Evolutionary conservation across 2,329 filamentous ascomycete genomes (phyloP).

Genomic region (Aureobasidium sp.): DNA sequence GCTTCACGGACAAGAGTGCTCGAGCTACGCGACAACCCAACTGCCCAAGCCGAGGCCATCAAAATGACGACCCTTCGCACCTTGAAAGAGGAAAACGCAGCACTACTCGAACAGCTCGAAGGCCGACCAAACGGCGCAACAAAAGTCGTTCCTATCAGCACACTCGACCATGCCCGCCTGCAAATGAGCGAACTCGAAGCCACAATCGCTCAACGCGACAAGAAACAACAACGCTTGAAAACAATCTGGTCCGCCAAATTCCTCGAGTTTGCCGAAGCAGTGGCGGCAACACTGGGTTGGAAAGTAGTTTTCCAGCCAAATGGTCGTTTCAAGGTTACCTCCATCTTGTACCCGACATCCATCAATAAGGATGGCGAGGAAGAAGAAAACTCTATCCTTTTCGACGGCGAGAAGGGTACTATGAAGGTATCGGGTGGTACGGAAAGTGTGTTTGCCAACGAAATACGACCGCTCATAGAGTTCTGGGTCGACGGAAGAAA

Average conservation of each 20-base stretch:
- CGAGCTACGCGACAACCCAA: constrained; percentile 85
- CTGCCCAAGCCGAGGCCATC: constrained; percentile 72
- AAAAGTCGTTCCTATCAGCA: constrained; percentile 64
- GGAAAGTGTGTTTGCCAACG: constrained; percentile 72
- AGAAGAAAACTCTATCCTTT: constrained; percentile 57
- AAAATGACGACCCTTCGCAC: constrained; percentile 71
- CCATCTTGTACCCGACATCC: constrained; percentile 60
- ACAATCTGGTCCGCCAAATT: constrained; percentile 90
- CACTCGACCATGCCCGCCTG: constrained; percentile 67
- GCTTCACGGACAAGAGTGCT: constrained; percentile 73
- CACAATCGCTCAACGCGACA: constrained; percentile 58
- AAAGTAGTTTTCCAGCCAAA: constrained; percentile 96
- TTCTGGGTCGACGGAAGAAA: constrained; percentile 95
- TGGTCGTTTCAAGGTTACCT: constrained; percentile 86
- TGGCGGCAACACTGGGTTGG: constrained; percentile 87
- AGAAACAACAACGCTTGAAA: constrained; percentile 75
- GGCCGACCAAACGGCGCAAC: constrained; percentile 31
- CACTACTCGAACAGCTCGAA: constrained; percentile 66
- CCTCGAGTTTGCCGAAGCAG: constrained; percentile 89
- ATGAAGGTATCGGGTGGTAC: constrained; percentile 97
- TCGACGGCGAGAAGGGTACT: constrained; percentile 86
- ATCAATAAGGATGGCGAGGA: constrained; percentile 34
- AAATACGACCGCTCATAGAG: constrained; percentile 78
- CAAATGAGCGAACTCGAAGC: constrained; percentile 54
- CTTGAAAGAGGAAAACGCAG: constrained; percentile 73